Conservation (phyloP, 768 basidiomycete genomes). For the Amyloporia xantha region DNA sequence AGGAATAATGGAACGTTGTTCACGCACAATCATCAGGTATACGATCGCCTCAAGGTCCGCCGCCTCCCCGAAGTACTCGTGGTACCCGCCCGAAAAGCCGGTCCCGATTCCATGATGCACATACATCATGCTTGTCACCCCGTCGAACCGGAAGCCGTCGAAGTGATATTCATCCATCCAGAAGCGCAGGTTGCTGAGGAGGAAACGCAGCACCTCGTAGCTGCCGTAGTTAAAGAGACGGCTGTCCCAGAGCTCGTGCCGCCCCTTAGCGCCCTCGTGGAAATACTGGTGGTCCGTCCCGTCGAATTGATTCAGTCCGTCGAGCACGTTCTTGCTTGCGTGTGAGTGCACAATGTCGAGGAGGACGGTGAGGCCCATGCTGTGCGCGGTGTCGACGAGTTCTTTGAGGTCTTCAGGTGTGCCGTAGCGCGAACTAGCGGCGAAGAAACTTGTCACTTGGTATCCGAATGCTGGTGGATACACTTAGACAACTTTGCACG, state of each 20-base stretch:
- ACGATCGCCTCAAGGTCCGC: constrained; percentile 88
- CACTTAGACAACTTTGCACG: neutral
- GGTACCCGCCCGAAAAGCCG: constrained; percentile 96
- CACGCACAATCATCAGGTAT: constrained; percentile 91
- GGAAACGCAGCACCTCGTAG: constrained; percentile 92
- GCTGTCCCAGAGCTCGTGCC: constrained; percentile 97
- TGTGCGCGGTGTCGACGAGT: constrained; percentile 91
- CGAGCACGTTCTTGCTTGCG: constrained; percentile 94
- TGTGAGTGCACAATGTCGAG: constrained; percentile 98
- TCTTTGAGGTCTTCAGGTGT: constrained; percentile 94
- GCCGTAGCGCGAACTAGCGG: constrained; percentile 93
- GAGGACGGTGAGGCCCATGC: constrained; percentile 86
- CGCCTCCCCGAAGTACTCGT: constrained; percentile 89
- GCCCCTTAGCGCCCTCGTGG: constrained; percentile 86
- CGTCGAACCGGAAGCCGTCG: constrained; percentile 98
- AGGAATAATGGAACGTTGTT: no score
- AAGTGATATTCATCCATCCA: constrained; percentile 95
- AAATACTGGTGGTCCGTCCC: constrained; percentile 98
- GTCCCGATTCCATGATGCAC: constrained; percentile 95
- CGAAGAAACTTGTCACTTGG: constrained; percentile 96
- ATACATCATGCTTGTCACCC: constrained; percentile 99
- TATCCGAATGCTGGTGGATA: constrained; percentile 81
- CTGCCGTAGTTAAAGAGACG: constrained; percentile 94
- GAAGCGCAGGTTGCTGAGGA: constrained; percentile 91
- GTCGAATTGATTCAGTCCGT: constrained; percentile 93